Base-by-base conservation (phyloP, 495 filamentous ascomycete genomes). In the Penicillium daleae region DNA sequence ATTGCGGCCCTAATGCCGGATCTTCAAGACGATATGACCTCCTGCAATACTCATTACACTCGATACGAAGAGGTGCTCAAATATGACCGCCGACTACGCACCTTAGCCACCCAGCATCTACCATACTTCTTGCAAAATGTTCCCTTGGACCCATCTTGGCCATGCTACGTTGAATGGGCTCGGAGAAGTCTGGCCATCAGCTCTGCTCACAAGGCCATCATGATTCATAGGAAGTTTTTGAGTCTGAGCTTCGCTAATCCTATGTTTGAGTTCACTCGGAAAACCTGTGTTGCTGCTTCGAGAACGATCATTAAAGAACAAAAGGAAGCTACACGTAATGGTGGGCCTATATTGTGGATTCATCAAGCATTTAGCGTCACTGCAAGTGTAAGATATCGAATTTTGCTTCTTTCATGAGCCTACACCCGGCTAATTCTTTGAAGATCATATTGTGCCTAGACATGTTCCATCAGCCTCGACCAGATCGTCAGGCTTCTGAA, bases 161-260 rank as follows among this genome's bases (percentile, higher is more conserved):
- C 78, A 15, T 50, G 59, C 27, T 82, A 74, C 59, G 71, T 78
- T 8, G 66, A 63, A 1, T 78, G 74, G 70, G 75, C 78, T 0
- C 67, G 76, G 6, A 68, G 73, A 13, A 62, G 68, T 37, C 49
- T 78, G 4, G 74, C 75, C 10, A 75, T 77, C 32, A 76, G 76
- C 39, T 71, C 72, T 15, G 66, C 70, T 2, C 79, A 82, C 57
- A 82, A 82, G 61, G 69, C 79, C 26, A 82, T 82, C 40, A 80
- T 80, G 79, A 77, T 82, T 22, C 77, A 82, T 58, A 64, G 78
- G 24, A 74, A 74, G 24, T 82, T 80, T 44, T 57, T 82, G 1
- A 73, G 71, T 26, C 55, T 69, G 49, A 79, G 76, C 56, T 81
- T 81, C 63, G 67, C 68, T 6, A 73, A 74, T 49, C 74, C 76